Evolutionary conservation across 2,329 filamentous ascomycete genomes (phyloP).

Genomic region (Aschersonia sp.): DNA sequence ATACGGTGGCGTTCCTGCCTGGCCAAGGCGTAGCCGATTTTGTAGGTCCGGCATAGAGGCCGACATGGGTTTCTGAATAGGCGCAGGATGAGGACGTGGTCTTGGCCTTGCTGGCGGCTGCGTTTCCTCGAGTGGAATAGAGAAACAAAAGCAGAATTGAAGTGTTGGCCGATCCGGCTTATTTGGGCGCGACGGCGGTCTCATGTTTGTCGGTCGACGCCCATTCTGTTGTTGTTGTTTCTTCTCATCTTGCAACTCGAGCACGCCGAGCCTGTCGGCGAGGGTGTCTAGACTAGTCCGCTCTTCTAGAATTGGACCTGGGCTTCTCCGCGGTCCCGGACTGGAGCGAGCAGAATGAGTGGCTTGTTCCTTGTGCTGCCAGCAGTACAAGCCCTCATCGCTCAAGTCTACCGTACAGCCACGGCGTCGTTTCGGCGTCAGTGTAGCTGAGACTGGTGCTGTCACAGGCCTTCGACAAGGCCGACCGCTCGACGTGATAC

Average conservation of each 20-base stretch:
- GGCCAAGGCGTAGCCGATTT: background rate
- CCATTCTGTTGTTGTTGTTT: constrained; percentile 11
- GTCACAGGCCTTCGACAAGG: constrained; percentile 62
- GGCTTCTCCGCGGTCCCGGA: constrained; percentile 24
- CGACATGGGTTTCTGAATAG: constrained; percentile 22
- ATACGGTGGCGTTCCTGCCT: background rate
- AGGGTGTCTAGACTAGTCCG: constrained; percentile 78
- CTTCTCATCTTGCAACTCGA: constrained; percentile 41
- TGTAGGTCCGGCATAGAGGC: constrained; percentile 7
- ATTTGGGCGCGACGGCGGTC: constrained; percentile 7
- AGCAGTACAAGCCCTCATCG: constrained; percentile 64
- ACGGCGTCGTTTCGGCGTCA: constrained; percentile 10
- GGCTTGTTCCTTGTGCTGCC: constrained; percentile 90
- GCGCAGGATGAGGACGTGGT: constrained; percentile 28
- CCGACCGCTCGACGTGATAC: constrained; percentile 68
- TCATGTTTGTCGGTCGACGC: constrained; percentile 9
- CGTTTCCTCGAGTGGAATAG: constrained; percentile 28
- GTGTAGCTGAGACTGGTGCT: constrained; percentile 13
- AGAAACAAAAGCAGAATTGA: constrained; percentile 38
- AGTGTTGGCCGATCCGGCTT: constrained; percentile 15
- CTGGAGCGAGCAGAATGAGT: constrained; percentile 28
- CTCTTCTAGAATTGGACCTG: constrained; percentile 42
- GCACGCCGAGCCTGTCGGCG: constrained; percentile 60
- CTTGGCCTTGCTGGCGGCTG: constrained; percentile 17
- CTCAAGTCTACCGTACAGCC: constrained; percentile 28